A percentile compares a stretch with the other conserved stretches of the same genome.
These are phyloP conservation scores for Leptographium lundbergii DNA, from an alignment of 2,329 filamentous ascomycete genomes.

Conservation along the genomic window DNA sequence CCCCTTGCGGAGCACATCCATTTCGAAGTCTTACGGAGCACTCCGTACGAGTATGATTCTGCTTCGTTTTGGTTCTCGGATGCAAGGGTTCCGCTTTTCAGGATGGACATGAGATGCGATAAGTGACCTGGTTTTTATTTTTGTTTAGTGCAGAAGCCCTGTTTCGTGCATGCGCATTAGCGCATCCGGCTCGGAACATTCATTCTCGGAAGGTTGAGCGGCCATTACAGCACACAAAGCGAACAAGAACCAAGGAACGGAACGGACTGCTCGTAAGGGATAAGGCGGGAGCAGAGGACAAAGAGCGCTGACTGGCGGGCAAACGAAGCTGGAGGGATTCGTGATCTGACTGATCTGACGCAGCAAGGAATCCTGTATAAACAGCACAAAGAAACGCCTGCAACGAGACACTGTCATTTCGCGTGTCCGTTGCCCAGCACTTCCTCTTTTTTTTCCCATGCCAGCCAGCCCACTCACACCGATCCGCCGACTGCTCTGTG, in stretches of 20 bases:
- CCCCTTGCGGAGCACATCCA: not conserved
- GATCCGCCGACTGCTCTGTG: not conserved
- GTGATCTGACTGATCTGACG: not conserved
- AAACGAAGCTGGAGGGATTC: not conserved
- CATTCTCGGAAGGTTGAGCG: not conserved
- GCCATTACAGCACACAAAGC: not conserved
- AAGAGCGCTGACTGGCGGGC: not conserved
- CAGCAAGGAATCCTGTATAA: not conserved
- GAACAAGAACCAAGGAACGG: not conserved
- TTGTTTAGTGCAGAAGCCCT: not conserved
- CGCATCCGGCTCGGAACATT: not conserved
- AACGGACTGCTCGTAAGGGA: not conserved
- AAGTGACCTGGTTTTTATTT: not conserved
- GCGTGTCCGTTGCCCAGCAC: not conserved
- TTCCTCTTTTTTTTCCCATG: not conserved
- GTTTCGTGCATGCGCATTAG: conserved; percentile 6
- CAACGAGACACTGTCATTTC: not conserved
- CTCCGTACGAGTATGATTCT: not conserved
- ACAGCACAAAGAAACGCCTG: not conserved
- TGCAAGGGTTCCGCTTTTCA: not conserved
- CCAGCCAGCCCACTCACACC: not conserved
- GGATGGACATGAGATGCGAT: not conserved
- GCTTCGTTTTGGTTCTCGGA: not conserved
- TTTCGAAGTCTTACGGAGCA: not conserved
- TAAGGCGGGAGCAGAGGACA: not conserved